Percentiles rank a stretch among this genome's conserved stretches.
These are phyloP conservation scores for Boletellus sp. DNA, from an alignment of 768 basidiomycete genomes.

Conservation along the genomic window DNA sequence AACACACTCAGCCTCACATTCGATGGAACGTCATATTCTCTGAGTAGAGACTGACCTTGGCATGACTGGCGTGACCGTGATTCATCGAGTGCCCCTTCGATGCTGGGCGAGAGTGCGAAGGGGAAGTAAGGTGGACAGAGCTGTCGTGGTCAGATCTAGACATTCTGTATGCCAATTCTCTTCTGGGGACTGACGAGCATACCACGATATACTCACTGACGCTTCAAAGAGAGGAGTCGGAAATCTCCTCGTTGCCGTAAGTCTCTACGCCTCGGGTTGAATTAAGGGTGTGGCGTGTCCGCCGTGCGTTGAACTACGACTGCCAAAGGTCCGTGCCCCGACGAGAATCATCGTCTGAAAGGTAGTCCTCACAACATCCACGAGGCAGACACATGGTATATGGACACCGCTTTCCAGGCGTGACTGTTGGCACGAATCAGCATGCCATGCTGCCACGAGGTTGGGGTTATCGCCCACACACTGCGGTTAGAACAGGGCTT, in stretches of 20 bases:
- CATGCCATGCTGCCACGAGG: not conserved
- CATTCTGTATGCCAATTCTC: constrained; percentile 14
- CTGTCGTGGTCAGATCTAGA: constrained; percentile 12
- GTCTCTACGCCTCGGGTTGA: not conserved
- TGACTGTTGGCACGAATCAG: not conserved
- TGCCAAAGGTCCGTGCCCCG: not conserved
- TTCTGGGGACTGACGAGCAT: not conserved
- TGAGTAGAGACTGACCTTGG: constrained; percentile 12
- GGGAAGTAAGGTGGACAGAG: constrained; percentile 5
- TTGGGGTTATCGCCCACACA: not conserved
- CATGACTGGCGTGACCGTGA: not conserved
- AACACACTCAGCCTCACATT: constrained; percentile 3
- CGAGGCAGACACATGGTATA: constrained; percentile 21
- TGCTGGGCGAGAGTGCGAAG: constrained; percentile 9
- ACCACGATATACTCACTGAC: constrained; percentile 10
- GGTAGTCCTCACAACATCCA: constrained; percentile 9
- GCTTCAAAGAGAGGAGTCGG: not conserved
- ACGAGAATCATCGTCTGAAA: constrained; percentile 1
- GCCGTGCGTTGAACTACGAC: constrained; percentile 2
- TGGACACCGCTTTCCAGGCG: not conserved
- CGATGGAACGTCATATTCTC: not conserved
- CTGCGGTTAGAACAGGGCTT: no score
- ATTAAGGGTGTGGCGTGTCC: not conserved
- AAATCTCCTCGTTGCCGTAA: not conserved
- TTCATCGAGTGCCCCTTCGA: constrained; percentile 12